These are phyloP conservation scores for Nitzschia putrida DNA, from an alignment of 108 stramenopile genomes.

Conservation along the genomic window DNA sequence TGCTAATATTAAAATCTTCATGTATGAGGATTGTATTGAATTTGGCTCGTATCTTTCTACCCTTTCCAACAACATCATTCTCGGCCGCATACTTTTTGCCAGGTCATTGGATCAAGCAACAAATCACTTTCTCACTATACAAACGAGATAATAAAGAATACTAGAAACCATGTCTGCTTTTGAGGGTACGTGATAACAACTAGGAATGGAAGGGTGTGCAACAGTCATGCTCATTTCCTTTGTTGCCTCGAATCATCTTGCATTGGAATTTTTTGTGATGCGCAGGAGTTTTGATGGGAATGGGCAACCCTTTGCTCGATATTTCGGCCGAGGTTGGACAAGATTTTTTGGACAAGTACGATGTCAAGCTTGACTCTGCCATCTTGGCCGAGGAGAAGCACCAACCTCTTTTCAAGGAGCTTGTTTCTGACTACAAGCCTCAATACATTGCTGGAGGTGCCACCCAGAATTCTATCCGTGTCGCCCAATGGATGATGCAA, in stretches of 20 bases:
- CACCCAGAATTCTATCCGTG: conserved; percentile 99
- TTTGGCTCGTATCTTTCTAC: neutral
- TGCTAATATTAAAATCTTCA: neutral
- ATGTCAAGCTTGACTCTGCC: conserved; percentile 90
- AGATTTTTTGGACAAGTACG: conserved; percentile 95
- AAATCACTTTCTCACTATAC: neutral
- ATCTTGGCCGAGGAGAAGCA: conserved; percentile 99
- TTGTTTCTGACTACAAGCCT: conserved; percentile 81
- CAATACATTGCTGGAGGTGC: conserved; percentile 99
- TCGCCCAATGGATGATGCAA: conserved; percentile 98
- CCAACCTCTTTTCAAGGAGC: conserved; percentile 88
- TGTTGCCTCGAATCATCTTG: neutral
- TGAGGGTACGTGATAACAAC: conserved; percentile 20
- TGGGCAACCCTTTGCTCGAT: conserved; percentile 99
- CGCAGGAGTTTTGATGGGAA: conserved; percentile 90
- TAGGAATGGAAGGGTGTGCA: neutral
- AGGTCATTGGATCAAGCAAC: neutral
- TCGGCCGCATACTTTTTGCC: neutral
- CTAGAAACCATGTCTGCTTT: conserved; percentile 20
- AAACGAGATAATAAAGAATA: neutral
- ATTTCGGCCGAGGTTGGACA: conserved; percentile 93
- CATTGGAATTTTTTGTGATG: neutral
- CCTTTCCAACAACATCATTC: neutral
- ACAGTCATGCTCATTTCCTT: neutral
- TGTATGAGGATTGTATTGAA: neutral